Evolutionary conservation across 345 rosid species (phyloP).

Genomic region (Pistacia integerrima): DNA sequence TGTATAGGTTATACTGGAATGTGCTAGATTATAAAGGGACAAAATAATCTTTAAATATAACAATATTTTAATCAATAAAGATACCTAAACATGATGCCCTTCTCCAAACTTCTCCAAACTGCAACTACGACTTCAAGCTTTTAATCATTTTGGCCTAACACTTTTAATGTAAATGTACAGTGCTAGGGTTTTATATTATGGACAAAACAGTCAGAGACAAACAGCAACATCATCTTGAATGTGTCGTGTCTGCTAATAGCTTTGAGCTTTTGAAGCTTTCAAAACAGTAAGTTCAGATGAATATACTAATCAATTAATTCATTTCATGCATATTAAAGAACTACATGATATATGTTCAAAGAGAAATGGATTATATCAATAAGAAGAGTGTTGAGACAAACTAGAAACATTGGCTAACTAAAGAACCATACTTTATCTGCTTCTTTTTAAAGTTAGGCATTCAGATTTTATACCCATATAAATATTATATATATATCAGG

Average conservation of each 20-base stretch:
- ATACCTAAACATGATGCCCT: neutral
- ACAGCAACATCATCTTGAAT: conserved; percentile 5
- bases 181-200: neutral
- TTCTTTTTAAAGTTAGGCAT: too few relatives aligned
- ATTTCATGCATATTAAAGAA: neutral
- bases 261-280: neutral
- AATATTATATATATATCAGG: too few relatives aligned
- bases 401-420: too few relatives aligned
- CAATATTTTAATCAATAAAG: neutral
- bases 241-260: neutral
- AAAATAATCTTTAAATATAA: neutral
- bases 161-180: neutral
- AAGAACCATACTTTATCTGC: too few relatives aligned
- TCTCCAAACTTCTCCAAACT: conserved; percentile 11
- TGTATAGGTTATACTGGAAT: neutral
- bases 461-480: too few relatives aligned
- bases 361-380: neutral
- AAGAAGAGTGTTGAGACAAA: neutral
- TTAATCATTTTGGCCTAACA: conserved; percentile 10
- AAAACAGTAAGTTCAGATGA: too few relatives aligned
- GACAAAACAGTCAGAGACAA: conserved; percentile 1
- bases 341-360: neutral
- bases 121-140: conserved; percentile 5
- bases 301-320: neutral
- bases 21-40: conserved; percentile 11